These are phyloP conservation scores for Sarcomyxa edulis DNA, from an alignment of 768 basidiomycete genomes.

Conservation along the genomic window DNA sequence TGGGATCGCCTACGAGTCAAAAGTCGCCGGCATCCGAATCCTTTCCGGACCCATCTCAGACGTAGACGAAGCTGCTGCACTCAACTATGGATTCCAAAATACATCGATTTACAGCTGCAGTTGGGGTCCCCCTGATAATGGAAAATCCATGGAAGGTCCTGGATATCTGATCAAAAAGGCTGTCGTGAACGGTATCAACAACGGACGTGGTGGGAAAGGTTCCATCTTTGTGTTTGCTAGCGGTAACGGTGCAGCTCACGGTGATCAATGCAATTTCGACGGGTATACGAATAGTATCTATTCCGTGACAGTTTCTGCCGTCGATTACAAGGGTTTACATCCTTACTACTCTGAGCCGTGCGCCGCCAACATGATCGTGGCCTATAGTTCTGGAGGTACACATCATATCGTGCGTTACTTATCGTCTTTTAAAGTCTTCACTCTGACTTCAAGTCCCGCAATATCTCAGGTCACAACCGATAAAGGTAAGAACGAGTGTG, in stretches of 20 bases:
- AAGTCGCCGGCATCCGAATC: slow-evolving; percentile 92
- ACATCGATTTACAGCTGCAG: slow-evolving; percentile 94
- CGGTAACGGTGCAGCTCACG: slow-evolving; percentile 87
- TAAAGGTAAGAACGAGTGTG: slow-evolving; percentile 78
- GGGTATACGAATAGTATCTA: slow-evolving; percentile 99
- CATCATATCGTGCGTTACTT: slow-evolving; percentile 76
- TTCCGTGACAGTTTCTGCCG: slow-evolving; percentile 91
- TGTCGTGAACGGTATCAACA: slow-evolving; percentile 88
- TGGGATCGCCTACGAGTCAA: slow-evolving; percentile 88
- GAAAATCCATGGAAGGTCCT: slow-evolving; percentile 91
- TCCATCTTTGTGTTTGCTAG: slow-evolving; percentile 96
- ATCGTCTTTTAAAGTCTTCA: slow-evolving; percentile 4
- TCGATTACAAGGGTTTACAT: slow-evolving; percentile 90
- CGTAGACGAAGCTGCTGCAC: slow-evolving; percentile 89
- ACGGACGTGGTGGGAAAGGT: slow-evolving; percentile 85
- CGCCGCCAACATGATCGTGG: slow-evolving; percentile 94
- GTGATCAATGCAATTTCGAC: slow-evolving; percentile 99
- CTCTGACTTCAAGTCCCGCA: slow-evolving; percentile 10
- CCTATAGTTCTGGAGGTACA: slow-evolving; percentile 92
- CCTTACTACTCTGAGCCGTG: slow-evolving; percentile 98
- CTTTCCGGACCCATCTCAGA: slow-evolving; percentile 94
- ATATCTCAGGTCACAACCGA: slow-evolving; percentile 83
- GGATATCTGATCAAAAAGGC: slow-evolving; percentile 89
- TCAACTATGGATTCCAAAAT: slow-evolving; percentile 92
- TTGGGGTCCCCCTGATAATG: slow-evolving; percentile 98